phyloP scores from a whole-genome alignment of 2,329 filamentous ascomycete genomes.

The Fusarium brevicatenulatum region DNA sequence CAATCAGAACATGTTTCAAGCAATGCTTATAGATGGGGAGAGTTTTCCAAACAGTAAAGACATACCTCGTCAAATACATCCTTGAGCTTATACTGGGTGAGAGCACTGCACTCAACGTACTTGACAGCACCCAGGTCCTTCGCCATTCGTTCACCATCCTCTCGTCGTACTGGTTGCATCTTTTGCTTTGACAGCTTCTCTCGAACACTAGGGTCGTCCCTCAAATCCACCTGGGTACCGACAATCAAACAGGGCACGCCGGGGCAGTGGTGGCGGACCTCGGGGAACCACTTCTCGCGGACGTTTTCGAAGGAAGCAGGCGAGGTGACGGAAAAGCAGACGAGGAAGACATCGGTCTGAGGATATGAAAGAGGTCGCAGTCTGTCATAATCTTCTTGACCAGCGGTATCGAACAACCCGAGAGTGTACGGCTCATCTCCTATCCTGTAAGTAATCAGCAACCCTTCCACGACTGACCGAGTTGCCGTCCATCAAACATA shows the following conservation, averaged over 20 bases:
- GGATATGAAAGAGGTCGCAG: slow-evolving; percentile 96
- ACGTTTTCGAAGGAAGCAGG: slow-evolving; percentile 99
- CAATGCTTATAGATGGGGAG: neutral
- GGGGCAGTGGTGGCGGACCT: slow-evolving; percentile 98
- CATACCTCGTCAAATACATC: slow-evolving; percentile 98
- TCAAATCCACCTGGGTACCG: slow-evolving; percentile 95
- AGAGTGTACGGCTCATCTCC: slow-evolving; percentile 98
- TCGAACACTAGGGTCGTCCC: slow-evolving; percentile 85
- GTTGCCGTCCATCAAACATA: neutral
- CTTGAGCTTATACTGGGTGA: slow-evolving; percentile 98
- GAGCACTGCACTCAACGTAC: slow-evolving; percentile 97
- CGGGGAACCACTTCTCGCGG: slow-evolving; percentile 97
- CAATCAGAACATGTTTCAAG: slow-evolving; percentile 25
- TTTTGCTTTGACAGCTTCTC: slow-evolving; percentile 96
- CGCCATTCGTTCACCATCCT: slow-evolving; percentile 95
- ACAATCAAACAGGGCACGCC: slow-evolving; percentile 98
- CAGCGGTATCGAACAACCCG: slow-evolving; percentile 96
- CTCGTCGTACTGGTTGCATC: slow-evolving; percentile 90
- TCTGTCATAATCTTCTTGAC: slow-evolving; percentile 99
- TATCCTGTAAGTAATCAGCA: slow-evolving; percentile 72
- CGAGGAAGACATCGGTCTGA: slow-evolving; percentile 97
- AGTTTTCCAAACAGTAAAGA: slow-evolving; percentile 3
- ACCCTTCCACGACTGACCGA: neutral
- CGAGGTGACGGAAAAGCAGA: slow-evolving; percentile 98
- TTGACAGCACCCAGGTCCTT: slow-evolving; percentile 98